phyloP scores from a whole-genome alignment of 768 basidiomycete genomes.

The Russula vinacea region DNA sequence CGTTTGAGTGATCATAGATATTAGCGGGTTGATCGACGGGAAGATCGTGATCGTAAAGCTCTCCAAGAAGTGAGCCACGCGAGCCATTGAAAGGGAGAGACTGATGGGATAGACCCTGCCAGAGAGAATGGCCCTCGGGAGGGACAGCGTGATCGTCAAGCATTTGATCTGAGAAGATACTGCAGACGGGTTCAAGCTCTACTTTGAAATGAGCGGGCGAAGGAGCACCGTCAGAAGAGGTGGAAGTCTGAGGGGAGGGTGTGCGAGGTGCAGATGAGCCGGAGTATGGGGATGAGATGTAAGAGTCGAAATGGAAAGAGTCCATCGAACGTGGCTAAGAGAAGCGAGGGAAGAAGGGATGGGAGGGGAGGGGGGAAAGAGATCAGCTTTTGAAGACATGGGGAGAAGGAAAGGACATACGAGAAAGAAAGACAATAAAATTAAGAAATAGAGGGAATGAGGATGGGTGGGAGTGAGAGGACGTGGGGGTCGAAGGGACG shows the following conservation, averaged over 20 bases:
- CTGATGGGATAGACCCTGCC: slow-evolving; percentile 37
- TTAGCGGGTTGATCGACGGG: slow-evolving; percentile 37
- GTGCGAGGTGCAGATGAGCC: slow-evolving; percentile 71
- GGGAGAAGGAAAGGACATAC: slow-evolving; percentile 16
- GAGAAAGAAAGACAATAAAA: slow-evolving; percentile 28
- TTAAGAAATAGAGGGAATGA: slow-evolving; percentile 27
- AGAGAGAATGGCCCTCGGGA: slow-evolving; percentile 42
- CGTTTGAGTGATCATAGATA: slow-evolving; percentile 32
- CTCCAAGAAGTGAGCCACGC: slow-evolving; percentile 59
- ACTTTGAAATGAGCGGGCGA: slow-evolving; percentile 42
- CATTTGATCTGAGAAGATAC: slow-evolving; percentile 50
- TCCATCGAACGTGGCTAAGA: slow-evolving; percentile 40
- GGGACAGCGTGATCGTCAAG: slow-evolving; percentile 43
- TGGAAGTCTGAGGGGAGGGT: slow-evolving; percentile 55
- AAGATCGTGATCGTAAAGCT: slow-evolving; percentile 64
- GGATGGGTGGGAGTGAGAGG: slow-evolving; percentile 23
- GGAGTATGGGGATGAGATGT: slow-evolving; percentile 54
- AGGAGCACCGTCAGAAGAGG: slow-evolving; percentile 34
- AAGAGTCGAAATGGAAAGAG: slow-evolving; percentile 52
- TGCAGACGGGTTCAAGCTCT: slow-evolving; percentile 47
- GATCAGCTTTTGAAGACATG: slow-evolving; percentile 5
- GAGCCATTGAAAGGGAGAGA: slow-evolving; percentile 39
- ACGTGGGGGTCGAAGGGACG: slow-evolving; percentile 30
- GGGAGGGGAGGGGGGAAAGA: slow-evolving; percentile 17
- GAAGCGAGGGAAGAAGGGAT: slow-evolving; percentile 23